Evolutionary conservation across 208 protist genomes (phyloP).

Genomic region (Herpetomonas samuelpessoai): DNA sequence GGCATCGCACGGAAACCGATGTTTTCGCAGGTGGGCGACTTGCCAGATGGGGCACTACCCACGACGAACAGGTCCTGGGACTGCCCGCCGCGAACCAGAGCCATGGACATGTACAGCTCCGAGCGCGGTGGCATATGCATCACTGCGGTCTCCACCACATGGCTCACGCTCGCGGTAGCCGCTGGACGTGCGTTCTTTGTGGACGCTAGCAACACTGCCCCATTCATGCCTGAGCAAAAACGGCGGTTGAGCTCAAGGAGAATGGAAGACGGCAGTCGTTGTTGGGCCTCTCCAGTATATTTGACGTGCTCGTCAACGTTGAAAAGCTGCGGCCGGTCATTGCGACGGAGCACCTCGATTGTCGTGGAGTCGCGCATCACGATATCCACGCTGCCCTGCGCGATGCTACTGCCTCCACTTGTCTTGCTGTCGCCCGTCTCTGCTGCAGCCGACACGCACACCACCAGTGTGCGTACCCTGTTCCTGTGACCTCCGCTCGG

Average conservation of each 20-base stretch:
- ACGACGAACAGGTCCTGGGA: constrained; percentile 41
- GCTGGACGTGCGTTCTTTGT: constrained; percentile 28
- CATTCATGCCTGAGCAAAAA: constrained; percentile 60
- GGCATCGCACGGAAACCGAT: constrained; percentile 33
- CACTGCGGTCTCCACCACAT: constrained; percentile 39
- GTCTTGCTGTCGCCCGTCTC: not conserved
- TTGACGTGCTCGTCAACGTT: constrained; percentile 61
- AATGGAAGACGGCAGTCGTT: constrained; percentile 34
- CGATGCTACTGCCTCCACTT: not conserved
- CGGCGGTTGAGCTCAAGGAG: constrained; percentile 42
- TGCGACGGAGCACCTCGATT: constrained; percentile 37
- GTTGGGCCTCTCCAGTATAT: constrained; percentile 16
- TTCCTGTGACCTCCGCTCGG: not conserved
- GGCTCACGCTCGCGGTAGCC: constrained; percentile 25
- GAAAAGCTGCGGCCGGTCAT: constrained; percentile 42
- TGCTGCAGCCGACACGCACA: constrained; percentile 2
- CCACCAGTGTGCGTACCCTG: constrained; percentile 19
- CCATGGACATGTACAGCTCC: constrained; percentile 43
- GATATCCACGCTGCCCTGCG: constrained; percentile 7
- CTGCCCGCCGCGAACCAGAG: constrained; percentile 32
- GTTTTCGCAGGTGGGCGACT: constrained; percentile 11
- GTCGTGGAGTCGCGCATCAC: constrained; percentile 12
- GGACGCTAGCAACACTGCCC: constrained; percentile 44
- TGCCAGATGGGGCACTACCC: not conserved
- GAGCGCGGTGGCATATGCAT: constrained; percentile 25